These are phyloP conservation scores for Cryptococcus sp. DNA, from an alignment of 1,284 basidiomycete species.

Conservation along the genomic window DNA sequence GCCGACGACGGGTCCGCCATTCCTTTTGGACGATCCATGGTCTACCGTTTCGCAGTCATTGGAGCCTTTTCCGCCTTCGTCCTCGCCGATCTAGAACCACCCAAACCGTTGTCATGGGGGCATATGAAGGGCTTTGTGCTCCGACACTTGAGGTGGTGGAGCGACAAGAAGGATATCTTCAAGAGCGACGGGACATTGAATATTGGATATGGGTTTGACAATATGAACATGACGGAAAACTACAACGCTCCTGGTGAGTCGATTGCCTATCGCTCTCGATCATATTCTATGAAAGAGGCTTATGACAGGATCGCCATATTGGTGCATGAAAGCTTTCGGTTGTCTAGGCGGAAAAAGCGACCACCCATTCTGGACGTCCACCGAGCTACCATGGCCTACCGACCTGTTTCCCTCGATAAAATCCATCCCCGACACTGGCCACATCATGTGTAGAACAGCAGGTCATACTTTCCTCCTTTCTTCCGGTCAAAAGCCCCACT, in stretches of 20 bases:
- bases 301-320: conserved; percentile 58
- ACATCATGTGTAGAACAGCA: conserved; percentile 55
- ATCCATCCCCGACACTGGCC: conserved; percentile 60
- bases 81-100: conserved; percentile 62
- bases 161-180: conserved; percentile 52
- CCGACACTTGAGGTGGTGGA: conserved; percentile 67
- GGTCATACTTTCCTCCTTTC: conserved; percentile 67
- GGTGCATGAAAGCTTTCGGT: conserved; percentile 73
- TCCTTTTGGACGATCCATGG: conserved; percentile 68
- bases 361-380: conserved; percentile 65
- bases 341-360: conserved; percentile 58
- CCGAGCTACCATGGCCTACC: conserved; percentile 59
- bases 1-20: conserved; percentile 59
- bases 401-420: conserved; percentile 41
- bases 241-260: conserved; percentile 64
- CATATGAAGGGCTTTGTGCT: conserved; percentile 66
- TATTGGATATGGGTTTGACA: conserved; percentile 67
- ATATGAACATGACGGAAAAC: conserved; percentile 68
- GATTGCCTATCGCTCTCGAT: no score
- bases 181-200: conserved; percentile 63
- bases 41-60: conserved; percentile 71
- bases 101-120: conserved; percentile 63
- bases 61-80: conserved; percentile 69
- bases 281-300: background rate
- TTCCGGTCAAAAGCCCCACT: conserved; percentile 70